Conservation (phyloP, 768 basidiomycete species). For the Mycena rosella region DNA sequence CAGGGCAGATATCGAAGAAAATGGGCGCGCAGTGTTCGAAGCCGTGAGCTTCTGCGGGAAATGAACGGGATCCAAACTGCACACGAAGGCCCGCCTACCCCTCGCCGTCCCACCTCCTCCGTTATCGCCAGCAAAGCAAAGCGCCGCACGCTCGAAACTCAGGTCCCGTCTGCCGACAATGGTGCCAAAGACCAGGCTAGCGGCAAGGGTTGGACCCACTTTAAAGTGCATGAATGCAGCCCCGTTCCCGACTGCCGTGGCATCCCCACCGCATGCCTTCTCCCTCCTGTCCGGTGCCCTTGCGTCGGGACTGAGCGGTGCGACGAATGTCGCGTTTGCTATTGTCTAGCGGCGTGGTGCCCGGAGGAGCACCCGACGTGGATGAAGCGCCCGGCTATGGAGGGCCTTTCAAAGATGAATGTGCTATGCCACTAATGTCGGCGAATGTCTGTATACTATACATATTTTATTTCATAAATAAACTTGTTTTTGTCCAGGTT, state of each 20-base stretch:
- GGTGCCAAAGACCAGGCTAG: not conserved
- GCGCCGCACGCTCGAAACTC: not conserved
- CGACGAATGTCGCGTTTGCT: not conserved
- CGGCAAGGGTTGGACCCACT: too few species aligned
- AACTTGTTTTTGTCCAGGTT: too few species aligned
- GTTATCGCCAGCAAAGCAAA: not conserved
- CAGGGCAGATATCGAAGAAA: not conserved
- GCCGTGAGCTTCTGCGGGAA: not conserved
- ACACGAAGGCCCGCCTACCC: not conserved
- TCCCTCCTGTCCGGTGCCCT: not conserved
- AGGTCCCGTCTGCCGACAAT: not conserved
- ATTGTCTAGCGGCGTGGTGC: not conserved
- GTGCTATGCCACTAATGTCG: too few species aligned
- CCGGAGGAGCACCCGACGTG: not conserved
- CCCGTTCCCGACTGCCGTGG: too few species aligned
- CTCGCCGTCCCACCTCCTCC: not conserved
- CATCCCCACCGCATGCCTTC: not conserved
- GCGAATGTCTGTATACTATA: too few species aligned
- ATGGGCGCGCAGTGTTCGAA: not conserved
- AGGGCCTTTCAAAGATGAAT: too few species aligned
- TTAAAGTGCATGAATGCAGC: too few species aligned
- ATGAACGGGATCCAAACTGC: not conserved
- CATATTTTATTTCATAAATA: too few species aligned
- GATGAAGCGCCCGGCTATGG: not conserved
- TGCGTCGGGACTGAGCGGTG: not conserved